phyloP scores from a whole-genome alignment of 352 stramenopile species.

The Pythium rhizo-oryzae region DNA sequence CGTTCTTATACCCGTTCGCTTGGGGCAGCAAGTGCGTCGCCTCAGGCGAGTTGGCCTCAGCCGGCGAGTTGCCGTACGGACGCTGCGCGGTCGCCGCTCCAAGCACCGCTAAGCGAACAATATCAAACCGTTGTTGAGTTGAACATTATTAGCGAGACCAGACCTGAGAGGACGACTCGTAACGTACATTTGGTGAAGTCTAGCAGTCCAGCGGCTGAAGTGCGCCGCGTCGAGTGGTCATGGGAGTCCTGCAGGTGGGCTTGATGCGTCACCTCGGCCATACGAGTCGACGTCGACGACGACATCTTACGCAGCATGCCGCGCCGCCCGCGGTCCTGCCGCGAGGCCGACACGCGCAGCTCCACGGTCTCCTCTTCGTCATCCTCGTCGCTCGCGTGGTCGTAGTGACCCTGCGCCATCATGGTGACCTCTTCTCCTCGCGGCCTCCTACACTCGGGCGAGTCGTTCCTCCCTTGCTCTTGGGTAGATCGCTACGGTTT shows the following conservation, averaged over 20 bases:
- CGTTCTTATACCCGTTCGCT: constrained; percentile 16
- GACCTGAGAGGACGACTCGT: neutral
- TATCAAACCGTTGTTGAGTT: too few species aligned
- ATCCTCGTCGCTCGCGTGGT: constrained; percentile 28
- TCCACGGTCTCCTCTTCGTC: constrained; percentile 48
- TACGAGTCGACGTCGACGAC: constrained; percentile 17
- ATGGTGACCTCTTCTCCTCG: neutral
- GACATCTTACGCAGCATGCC: constrained; percentile 24
- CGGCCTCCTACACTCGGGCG: too few species aligned
- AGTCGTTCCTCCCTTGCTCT: too few species aligned
- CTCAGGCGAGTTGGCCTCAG: constrained; percentile 26
- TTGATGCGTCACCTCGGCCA: neutral
- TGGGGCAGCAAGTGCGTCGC: constrained; percentile 41
- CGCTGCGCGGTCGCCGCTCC: constrained; percentile 5
- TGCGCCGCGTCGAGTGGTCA: constrained; percentile 1
- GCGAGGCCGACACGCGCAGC: constrained; percentile 28
- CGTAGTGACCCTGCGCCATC: constrained; percentile 7
- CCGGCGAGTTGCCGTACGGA: constrained; percentile 1
- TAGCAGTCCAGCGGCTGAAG: constrained; percentile 15
- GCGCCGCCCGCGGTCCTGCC: constrained; percentile 9
- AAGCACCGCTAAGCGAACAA: constrained; percentile 8
- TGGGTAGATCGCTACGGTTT: neutral
- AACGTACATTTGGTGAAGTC: constrained; percentile 32
- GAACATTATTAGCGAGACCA: too few species aligned
- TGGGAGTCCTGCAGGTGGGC: constrained; percentile 8